phyloP scores from a whole-genome alignment of 2,329 filamentous ascomycete species.

The Botrytis squamosa region DNA sequence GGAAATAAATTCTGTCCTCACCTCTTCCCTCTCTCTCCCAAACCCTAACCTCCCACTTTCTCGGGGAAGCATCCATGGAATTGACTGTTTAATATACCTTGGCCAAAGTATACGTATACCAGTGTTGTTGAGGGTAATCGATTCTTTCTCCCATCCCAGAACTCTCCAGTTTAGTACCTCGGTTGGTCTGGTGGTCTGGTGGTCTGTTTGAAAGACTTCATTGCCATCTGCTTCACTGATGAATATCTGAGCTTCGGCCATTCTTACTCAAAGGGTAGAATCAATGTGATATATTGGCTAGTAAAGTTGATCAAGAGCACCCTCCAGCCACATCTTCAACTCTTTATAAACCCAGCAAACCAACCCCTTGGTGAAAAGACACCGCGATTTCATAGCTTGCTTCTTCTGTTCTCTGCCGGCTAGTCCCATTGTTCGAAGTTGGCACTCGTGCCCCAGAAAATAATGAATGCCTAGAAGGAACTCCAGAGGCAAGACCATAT shows the following conservation, averaged over 20 bases:
- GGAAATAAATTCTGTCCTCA: too few species aligned
- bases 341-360: conserved; percentile 37
- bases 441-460: conserved; percentile 82
- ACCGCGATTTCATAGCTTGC: conserved; percentile 32
- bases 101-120: too few species aligned
- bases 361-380: conserved; percentile 35
- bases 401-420: background rate
- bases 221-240: conserved; percentile 37
- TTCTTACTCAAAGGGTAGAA: background rate
- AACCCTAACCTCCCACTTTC: too few species aligned
- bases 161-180: too few species aligned
- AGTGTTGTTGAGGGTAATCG: too few species aligned
- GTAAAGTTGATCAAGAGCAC: background rate
- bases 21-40: too few species aligned
- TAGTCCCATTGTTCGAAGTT: conserved; percentile 61
- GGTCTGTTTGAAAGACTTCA: conserved; percentile 36
- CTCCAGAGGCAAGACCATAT: too few species aligned
- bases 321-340: conserved; percentile 23
- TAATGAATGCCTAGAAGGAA: conserved; percentile 82
- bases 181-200: too few species aligned
- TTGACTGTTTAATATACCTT: too few species aligned
- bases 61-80: too few species aligned
- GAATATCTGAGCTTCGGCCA: conserved; percentile 24
- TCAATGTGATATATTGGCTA: conserved; percentile 16
- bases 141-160: too few species aligned